These are phyloP conservation scores for Pseudocercospora vitis DNA, from an alignment of 2,329 filamentous ascomycete species.

Conservation along the genomic window DNA sequence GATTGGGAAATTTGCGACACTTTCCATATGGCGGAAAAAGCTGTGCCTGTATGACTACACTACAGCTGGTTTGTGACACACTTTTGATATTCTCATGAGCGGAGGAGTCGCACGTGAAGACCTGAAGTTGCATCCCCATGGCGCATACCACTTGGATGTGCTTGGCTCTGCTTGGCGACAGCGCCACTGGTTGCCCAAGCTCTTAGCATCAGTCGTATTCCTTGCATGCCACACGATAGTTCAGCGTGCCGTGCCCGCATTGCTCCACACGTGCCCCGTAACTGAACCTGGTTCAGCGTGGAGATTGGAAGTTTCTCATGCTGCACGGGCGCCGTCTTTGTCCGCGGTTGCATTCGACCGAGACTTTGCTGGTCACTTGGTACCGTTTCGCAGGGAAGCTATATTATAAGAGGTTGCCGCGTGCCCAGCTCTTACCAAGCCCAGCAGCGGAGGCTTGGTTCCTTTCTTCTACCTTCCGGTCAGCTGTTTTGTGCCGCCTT, in stretches of 20 bases:
- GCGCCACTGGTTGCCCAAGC: constrained; percentile 4
- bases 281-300: not conserved
- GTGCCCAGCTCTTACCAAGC: not conserved
- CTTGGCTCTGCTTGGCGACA: constrained; percentile 12
- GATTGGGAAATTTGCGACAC: too few relatives aligned
- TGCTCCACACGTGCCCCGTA: constrained; percentile 6
- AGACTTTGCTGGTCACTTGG: not conserved
- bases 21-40: not conserved
- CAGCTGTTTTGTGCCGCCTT: too few relatives aligned
- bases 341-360: constrained; percentile 7
- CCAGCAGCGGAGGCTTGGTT: constrained; percentile 3
- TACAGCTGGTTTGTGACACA: not conserved
- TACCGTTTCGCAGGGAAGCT: too few relatives aligned
- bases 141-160: not conserved
- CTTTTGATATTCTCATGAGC: not conserved
- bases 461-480: not conserved
- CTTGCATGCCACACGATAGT: constrained; percentile 8
- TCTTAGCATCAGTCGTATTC: constrained; percentile 6
- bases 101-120: not conserved
- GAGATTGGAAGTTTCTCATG: not conserved
- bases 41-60: not conserved
- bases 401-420: not conserved
- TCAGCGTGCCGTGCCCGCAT: constrained; percentile 11
- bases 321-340: constrained; percentile 6
- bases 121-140: not conserved